Evolutionary conservation across 345 rosid genomes (phyloP).

Genomic region (Brassica juncea): DNA sequence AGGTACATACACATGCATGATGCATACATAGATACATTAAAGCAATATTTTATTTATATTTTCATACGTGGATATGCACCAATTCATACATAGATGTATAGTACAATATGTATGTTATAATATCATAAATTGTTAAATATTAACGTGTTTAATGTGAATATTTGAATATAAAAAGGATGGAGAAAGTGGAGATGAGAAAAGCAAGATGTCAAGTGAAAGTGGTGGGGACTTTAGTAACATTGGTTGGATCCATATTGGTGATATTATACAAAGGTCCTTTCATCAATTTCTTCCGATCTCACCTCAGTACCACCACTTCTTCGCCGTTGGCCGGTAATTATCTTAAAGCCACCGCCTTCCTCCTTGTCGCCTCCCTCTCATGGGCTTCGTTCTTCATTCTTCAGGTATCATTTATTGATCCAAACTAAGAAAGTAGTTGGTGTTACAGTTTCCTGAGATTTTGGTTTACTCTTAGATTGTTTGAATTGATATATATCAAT

Average conservation of each 20-base stretch:
- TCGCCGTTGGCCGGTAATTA: conserved; percentile 36
- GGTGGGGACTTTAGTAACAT: conserved; percentile 68
- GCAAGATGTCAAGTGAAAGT: conserved; percentile 81
- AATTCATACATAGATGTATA: background rate
- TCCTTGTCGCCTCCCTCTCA: conserved; percentile 84
- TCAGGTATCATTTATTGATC: conserved; percentile 45
- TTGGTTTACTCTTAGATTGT: background rate
- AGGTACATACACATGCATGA: conserved; percentile 35
- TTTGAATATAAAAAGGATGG: conserved; percentile 52
- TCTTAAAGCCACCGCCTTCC: conserved; percentile 71
- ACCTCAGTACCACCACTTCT: conserved; percentile 37
- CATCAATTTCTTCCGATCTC: conserved; percentile 59
- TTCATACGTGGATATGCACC: conserved; percentile 18
- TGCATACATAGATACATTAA: background rate
- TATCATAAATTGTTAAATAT: conserved; percentile 10
- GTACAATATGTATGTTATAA: background rate
- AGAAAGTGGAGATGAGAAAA: conserved; percentile 62
- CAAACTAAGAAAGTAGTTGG: background rate
- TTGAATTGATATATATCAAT: background rate
- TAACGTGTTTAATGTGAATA: conserved; percentile 9
- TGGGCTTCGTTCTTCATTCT: conserved; percentile 84
- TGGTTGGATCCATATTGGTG: conserved; percentile 85
- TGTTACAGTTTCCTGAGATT: background rate
- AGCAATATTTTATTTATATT: conserved; percentile 18
- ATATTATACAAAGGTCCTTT: conserved; percentile 83